These are phyloP conservation scores for Nymphaea thermarum DNA, from an alignment of 164 flowering plant genomes.

Conservation along the genomic window DNA sequence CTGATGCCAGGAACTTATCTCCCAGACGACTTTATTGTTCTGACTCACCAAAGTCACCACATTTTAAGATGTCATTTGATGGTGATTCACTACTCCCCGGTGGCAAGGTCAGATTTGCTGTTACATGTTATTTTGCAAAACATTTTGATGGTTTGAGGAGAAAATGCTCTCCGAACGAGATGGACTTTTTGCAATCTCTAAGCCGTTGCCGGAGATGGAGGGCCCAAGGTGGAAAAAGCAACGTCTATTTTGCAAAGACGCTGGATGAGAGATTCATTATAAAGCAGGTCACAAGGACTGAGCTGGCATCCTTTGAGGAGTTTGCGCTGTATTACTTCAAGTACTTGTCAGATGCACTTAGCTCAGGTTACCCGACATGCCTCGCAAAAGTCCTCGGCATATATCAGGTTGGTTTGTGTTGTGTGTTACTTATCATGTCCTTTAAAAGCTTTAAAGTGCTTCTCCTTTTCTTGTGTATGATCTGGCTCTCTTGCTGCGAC, in stretches of 20 bases:
- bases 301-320: slow-evolving; percentile 70
- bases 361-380: slow-evolving; percentile 63
- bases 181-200: slow-evolving; percentile 54
- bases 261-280: slow-evolving; percentile 73
- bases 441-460: background rate
- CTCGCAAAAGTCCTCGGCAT: slow-evolving; percentile 80
- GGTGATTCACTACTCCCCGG: background rate
- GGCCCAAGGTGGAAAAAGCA: slow-evolving; percentile 87
- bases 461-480: background rate
- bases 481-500: background rate
- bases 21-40: slow-evolving; percentile 24
- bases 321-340: slow-evolving; percentile 71
- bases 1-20: slow-evolving; percentile 40
- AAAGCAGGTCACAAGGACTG: slow-evolving; percentile 73
- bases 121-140: slow-evolving; percentile 65
- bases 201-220: slow-evolving; percentile 76
- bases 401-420: slow-evolving; percentile 41
- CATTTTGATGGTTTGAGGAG: slow-evolving; percentile 60
- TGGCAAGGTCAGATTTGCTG: slow-evolving; percentile 57
- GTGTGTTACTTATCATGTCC: background rate
- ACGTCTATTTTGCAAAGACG: slow-evolving; percentile 79
- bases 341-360: slow-evolving; percentile 46
- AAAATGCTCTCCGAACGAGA: slow-evolving; percentile 64
- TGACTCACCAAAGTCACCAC: slow-evolving; percentile 47
- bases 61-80: background rate